Conservation (phyloP, 306 rosid genomes). For the Vigna trinervia region DNA sequence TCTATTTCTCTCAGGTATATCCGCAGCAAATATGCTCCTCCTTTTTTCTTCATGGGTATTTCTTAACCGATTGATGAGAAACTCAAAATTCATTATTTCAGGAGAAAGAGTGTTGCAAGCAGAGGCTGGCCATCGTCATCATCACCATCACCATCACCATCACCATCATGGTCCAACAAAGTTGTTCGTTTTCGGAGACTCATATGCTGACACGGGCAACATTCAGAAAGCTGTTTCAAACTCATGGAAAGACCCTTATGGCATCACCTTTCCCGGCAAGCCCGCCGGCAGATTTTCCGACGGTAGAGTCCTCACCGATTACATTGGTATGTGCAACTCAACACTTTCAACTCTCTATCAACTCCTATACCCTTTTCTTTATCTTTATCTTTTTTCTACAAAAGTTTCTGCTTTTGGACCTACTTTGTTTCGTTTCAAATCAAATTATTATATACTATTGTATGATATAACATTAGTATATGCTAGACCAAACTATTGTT, state of each 20-base stretch:
- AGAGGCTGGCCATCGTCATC: conserved; percentile 2
- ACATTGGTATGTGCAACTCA: conserved; percentile 44
- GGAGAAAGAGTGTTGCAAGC: conserved; percentile 39
- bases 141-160: neutral
- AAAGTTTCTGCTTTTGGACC: conserved; percentile 32
- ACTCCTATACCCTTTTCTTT: neutral
- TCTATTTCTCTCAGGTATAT: conserved; percentile 51
- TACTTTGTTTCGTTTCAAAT: conserved; percentile 3
- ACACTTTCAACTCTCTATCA: neutral
- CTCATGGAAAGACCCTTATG: conserved; percentile 59
- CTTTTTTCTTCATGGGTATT: neutral
- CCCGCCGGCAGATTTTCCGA: conserved; percentile 64
- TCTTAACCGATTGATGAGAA: neutral
- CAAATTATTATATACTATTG: neutral
- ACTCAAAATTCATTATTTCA: neutral
- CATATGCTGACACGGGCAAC: conserved; percentile 63
- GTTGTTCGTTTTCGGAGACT: conserved; percentile 59
- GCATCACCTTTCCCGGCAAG: conserved; percentile 59
- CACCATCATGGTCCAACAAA: neutral
- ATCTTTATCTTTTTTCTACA: conserved; percentile 19
- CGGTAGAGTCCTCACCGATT: conserved; percentile 60
- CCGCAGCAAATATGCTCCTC: neutral
- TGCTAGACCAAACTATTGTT: neutral
- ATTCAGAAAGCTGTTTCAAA: conserved; percentile 27
- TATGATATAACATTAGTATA: too few species aligned